Conservation (phyloP, 2,329 filamentous ascomycete genomes). For the Paracamarosporium sp. region DNA sequence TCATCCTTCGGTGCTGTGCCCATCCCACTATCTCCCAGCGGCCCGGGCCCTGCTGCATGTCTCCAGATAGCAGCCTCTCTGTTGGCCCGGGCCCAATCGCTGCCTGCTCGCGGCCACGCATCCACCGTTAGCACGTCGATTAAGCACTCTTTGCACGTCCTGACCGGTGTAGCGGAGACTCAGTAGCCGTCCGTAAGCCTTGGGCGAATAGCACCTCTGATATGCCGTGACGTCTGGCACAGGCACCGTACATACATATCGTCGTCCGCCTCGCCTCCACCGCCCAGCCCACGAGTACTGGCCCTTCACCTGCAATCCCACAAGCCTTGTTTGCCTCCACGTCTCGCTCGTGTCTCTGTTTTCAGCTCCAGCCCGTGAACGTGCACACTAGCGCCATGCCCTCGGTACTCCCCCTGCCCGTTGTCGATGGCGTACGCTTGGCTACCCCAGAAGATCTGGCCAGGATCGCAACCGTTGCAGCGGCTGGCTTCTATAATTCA, state of each 20-base stretch:
- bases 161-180: constrained; percentile 1
- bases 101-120: neutral
- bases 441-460: constrained; percentile 29
- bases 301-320: neutral
- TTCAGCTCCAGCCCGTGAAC: neutral
- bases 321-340: neutral
- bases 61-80: neutral
- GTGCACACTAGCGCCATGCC: constrained; percentile 15
- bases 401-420: constrained; percentile 14
- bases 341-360: neutral
- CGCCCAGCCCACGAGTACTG: neutral
- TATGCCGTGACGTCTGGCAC: neutral
- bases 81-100: constrained; percentile 3
- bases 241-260: constrained; percentile 6
- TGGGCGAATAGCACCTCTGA: neutral
- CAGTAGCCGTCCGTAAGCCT: neutral
- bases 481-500: constrained; percentile 38
- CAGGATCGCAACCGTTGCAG: constrained; percentile 35
- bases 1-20: neutral
- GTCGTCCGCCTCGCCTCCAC: neutral
- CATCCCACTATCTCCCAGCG: neutral
- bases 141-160: neutral
- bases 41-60: constrained; percentile 9
- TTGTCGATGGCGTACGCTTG: constrained; percentile 27
- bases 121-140: neutral